These are phyloP conservation scores for Lactarius hatsudake DNA, from an alignment of 768 basidiomycete species.

Conservation along the genomic window DNA sequence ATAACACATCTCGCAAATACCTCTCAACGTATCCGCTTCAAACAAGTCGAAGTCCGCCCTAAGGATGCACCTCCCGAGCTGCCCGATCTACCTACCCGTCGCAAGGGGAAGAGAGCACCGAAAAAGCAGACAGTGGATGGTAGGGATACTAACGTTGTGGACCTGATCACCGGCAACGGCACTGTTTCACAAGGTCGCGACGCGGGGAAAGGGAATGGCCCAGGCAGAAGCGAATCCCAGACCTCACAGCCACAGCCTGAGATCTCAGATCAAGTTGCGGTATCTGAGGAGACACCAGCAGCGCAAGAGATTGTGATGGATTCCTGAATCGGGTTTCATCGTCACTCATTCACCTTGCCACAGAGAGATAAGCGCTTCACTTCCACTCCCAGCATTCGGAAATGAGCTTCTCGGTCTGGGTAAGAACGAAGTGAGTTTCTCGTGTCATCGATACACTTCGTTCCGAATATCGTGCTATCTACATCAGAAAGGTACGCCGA, in stretches of 20 bases:
- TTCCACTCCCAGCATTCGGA: neutral
- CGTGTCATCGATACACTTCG: neutral
- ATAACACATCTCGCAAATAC: constrained; percentile 59
- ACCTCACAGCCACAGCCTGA: neutral
- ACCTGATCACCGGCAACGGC: constrained; percentile 15
- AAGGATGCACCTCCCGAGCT: constrained; percentile 31
- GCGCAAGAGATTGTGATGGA: neutral
- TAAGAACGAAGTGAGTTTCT: neutral
- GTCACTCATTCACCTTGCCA: neutral
- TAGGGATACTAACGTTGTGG: constrained; percentile 6
- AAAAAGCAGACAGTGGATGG: constrained; percentile 1
- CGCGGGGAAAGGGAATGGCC: neutral
- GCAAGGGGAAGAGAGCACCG: constrained; percentile 11
- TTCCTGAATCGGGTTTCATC: neutral
- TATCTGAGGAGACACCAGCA: neutral
- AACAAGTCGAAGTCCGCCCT: constrained; percentile 58
- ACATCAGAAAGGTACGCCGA: neutral
- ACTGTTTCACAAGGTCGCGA: neutral
- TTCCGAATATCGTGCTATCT: neutral
- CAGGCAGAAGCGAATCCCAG: neutral
- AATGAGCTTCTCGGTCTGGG: neutral
- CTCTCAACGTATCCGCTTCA: constrained; percentile 69
- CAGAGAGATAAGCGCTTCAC: neutral
- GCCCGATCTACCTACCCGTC: neutral
- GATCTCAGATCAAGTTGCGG: neutral